A percentile compares a stretch with the other conserved stretches of the same genome.
These are phyloP conservation scores for Apiotrichum montevideense DNA, from an alignment of 1,284 basidiomycete genomes.

Conservation along the genomic window DNA sequence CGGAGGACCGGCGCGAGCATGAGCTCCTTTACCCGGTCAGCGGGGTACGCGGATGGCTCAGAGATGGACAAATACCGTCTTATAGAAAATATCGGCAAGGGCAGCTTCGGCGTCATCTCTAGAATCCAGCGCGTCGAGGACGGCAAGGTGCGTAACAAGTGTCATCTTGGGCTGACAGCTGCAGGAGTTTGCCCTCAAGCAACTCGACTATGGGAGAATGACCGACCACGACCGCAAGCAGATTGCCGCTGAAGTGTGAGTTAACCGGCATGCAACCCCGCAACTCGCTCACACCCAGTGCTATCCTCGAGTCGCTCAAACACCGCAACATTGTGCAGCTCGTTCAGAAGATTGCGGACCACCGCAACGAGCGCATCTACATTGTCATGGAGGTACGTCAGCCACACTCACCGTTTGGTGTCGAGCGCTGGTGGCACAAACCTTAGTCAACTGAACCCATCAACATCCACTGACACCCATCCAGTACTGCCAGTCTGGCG, in stretches of 20 bases:
- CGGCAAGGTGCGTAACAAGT: slow-evolving; percentile 59
- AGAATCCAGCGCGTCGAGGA: slow-evolving; percentile 82
- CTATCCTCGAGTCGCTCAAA: slow-evolving; percentile 88
- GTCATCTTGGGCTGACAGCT: not conserved
- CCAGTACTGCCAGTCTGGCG: slow-evolving; percentile 84
- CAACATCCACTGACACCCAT: slow-evolving; percentile 7
- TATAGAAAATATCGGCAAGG: slow-evolving; percentile 87
- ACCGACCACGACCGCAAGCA: slow-evolving; percentile 86
- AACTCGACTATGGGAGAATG: slow-evolving; percentile 94
- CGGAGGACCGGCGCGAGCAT: slow-evolving; percentile 2
- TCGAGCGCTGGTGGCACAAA: not conserved
- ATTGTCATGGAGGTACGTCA: slow-evolving; percentile 78
- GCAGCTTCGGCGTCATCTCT: slow-evolving; percentile 93
- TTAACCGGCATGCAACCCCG: slow-evolving; percentile 17
- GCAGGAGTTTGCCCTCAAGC: slow-evolving; percentile 83
- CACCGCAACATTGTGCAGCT: slow-evolving; percentile 82
- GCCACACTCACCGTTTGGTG: not conserved
- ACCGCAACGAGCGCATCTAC: slow-evolving; percentile 82
- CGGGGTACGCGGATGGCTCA: slow-evolving; percentile 40
- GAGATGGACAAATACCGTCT: slow-evolving; percentile 72
- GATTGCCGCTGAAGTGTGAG: slow-evolving; percentile 95
- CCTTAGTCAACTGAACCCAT: slow-evolving; percentile 5
- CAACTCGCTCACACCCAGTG: slow-evolving; percentile 51
- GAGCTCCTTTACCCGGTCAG: not conserved
- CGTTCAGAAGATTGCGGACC: slow-evolving; percentile 64